Base-by-base conservation (phyloP, 2,329 filamentous ascomycete species). In the Celoporthe dispersa region DNA sequence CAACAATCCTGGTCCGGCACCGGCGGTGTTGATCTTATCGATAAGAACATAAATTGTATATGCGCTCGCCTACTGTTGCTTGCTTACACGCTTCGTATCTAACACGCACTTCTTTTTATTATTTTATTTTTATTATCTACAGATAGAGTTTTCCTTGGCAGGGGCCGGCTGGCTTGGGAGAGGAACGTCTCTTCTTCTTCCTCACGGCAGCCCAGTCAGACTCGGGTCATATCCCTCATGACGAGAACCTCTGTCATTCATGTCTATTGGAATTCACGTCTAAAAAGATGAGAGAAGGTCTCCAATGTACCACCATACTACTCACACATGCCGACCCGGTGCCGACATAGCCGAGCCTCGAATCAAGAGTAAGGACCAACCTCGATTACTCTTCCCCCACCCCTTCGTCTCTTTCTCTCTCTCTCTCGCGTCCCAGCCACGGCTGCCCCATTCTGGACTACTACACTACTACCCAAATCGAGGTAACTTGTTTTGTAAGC, bases 21-120 rank as follows among this genome's bases (percentile, higher is more conserved):
- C 66, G 69, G 69, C 61, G 59, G n/a, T n/a, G 25, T 7, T 25
- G 33, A n/a, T 31, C 28, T 60, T 35, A 55, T 55, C 51, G 51
- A 55, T 55, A 55, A 55, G 48, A 53, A 11, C 48, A 28, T 14
- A 48, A 7, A n/a, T n/a, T n/a, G n/a, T n/a, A n/a, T n/a, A n/a
- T n/a, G n/a, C n/a, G n/a, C n/a, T n/a, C n/a, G n/a, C n/a, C n/a
- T n/a, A 41, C 6, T 41, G 39, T 0, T 16, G 14, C 39, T 41
- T 41, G 14, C 14, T 41, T 41, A 1, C 39, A 16, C 39, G 4
- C 12, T 41, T 41, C 39, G 12, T 41, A 6, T 16, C 12, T 16
- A 41, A 41, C 12, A 41, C 39, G 41, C 14, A 44, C 16, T 44
- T 2, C 35, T 35, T 35, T 35, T 35, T 35, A 8, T 35, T 35